Conservation (phyloP, 257 asterid species). For the Capsicum pubescens region DNA sequence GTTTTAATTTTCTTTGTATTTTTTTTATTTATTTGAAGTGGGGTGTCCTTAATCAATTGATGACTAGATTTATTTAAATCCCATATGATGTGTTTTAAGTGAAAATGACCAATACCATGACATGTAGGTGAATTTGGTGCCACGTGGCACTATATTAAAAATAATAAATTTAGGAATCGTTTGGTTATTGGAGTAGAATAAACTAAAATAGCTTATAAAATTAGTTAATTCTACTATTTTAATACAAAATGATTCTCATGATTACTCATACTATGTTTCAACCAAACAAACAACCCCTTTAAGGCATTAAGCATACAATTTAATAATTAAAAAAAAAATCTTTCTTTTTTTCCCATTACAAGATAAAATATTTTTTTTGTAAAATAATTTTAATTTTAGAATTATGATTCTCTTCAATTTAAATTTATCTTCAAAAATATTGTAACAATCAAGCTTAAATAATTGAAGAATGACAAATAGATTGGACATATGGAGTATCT, state of each 20-base stretch:
- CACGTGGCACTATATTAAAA: background rate
- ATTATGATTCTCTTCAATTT: background rate
- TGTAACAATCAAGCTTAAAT: background rate
- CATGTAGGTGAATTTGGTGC: background rate
- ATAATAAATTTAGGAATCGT: background rate
- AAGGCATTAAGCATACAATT: background rate
- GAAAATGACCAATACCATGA: conserved; percentile 12
- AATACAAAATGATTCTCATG: background rate
- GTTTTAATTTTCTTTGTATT: background rate
- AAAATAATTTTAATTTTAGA: background rate
- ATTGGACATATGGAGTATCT: background rate
- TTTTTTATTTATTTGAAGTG: background rate
- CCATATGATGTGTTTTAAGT: conserved; percentile 16
- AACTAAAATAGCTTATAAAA: background rate
- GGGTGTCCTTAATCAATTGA: background rate
- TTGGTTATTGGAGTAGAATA: background rate
- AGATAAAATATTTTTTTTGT: background rate
- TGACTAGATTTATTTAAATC: conserved; percentile 2
- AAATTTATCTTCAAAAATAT: background rate
- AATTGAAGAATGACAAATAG: background rate
- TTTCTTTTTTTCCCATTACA: background rate
- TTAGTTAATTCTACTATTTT: background rate
- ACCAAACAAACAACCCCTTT: background rate
- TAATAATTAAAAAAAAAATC: background rate
- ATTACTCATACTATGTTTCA: no score